A percentile compares a stretch with the other conserved stretches of the same genome.
Conservation (phyloP, 116 monocot species). For the Cymodocea nodosa region DNA sequence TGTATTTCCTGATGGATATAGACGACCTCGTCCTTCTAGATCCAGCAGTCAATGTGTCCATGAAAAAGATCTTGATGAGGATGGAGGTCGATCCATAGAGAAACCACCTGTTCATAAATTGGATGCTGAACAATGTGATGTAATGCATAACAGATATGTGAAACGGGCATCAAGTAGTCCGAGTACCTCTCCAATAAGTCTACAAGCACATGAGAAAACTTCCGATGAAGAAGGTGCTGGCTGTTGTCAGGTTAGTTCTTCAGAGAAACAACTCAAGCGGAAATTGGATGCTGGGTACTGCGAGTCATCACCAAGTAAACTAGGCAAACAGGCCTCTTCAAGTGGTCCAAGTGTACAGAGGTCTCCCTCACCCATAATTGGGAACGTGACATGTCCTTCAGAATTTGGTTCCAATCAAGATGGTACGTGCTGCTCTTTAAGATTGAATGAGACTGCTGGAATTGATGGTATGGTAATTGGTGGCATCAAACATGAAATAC, state of each 20-base stretch:
- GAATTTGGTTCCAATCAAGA: background rate
- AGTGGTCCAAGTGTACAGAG: background rate
- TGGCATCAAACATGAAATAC: background rate
- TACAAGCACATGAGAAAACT: background rate
- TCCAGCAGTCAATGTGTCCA: slow-evolving; percentile 8
- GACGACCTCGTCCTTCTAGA: slow-evolving; percentile 27
- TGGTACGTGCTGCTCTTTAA: background rate
- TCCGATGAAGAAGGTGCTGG: background rate
- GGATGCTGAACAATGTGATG: slow-evolving; percentile 11
- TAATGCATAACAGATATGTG: slow-evolving; percentile 7
- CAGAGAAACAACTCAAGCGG: background rate
- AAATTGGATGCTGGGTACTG: background rate
- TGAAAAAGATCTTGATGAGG: slow-evolving; percentile 17
- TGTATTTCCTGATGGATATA: slow-evolving; percentile 82
- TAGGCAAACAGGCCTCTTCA: background rate
- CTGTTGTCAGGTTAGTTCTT: background rate
- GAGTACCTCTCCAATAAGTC: slow-evolving; percentile 2
- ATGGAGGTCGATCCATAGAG: slow-evolving; percentile 19
- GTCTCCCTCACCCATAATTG: background rate
- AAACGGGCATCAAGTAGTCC: slow-evolving; percentile 16
- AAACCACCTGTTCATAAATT: slow-evolving; percentile 26
- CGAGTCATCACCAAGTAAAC: background rate
- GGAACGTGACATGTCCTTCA: background rate
- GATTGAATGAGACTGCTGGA: background rate
- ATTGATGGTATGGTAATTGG: background rate